phyloP scores from a whole-genome alignment of 805 yeast species.

The Ogataea neopini region DNA sequence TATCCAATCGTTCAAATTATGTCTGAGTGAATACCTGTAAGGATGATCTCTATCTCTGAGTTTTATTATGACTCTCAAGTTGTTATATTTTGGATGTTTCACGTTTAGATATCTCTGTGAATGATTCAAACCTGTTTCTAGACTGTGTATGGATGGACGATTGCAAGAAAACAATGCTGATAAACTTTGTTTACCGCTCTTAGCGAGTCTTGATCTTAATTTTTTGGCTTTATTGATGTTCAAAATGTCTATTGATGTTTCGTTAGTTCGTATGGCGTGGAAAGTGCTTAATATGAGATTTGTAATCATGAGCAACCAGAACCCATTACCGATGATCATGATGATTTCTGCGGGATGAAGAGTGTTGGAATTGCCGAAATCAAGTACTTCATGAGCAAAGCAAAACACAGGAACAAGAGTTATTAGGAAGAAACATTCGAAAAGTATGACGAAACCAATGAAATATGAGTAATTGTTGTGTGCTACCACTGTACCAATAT shows the following conservation, averaged over 20 bases:
- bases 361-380: slow-evolving; percentile 22
- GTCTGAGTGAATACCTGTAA: slow-evolving; percentile 39
- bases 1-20: slow-evolving; percentile 38
- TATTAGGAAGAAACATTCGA: slow-evolving; percentile 40
- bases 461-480: slow-evolving; percentile 62
- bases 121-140: slow-evolving; percentile 14
- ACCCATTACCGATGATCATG: slow-evolving; percentile 44
- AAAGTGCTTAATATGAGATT: slow-evolving; percentile 44
- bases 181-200: slow-evolving; percentile 8
- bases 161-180: slow-evolving; percentile 21
- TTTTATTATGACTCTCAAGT: slow-evolving; percentile 40
- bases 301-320: slow-evolving; percentile 47
- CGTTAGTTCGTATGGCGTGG: slow-evolving; percentile 43
- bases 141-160: not conserved
- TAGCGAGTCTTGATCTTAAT: slow-evolving; percentile 28
- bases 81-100: slow-evolving; percentile 32
- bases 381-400: slow-evolving; percentile 32
- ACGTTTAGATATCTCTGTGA: slow-evolving; percentile 46
- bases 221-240: slow-evolving; percentile 15
- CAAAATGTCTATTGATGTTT: slow-evolving; percentile 55
- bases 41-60: slow-evolving; percentile 36
- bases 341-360: slow-evolving; percentile 29
- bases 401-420: slow-evolving; percentile 41
- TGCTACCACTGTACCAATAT: slow-evolving; percentile 76
- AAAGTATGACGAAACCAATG: slow-evolving; percentile 47